phyloP scores from a whole-genome alignment of 306 rosid species.

The Glycine tomentella region DNA sequence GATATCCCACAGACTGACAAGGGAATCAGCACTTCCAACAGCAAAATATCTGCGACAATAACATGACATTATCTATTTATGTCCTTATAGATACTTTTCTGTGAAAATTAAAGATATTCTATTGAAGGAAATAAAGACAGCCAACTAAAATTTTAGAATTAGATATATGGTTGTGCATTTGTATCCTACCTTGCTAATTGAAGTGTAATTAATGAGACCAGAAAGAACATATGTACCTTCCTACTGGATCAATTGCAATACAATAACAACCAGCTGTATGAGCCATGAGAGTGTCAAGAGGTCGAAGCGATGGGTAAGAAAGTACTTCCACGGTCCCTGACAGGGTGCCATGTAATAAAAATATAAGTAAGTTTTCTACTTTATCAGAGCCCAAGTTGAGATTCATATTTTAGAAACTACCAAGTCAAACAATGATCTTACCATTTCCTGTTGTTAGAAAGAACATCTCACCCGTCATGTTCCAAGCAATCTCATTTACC shows the following conservation, averaged over 20 bases:
- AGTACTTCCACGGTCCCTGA: slow-evolving; percentile 93
- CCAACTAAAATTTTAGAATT: slow-evolving; percentile 14
- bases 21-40: slow-evolving; percentile 98
- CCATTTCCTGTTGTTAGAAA: slow-evolving; percentile 96
- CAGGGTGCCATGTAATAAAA: slow-evolving; percentile 17
- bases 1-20: slow-evolving; percentile 95
- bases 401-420: slow-evolving; percentile 1
- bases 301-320: slow-evolving; percentile 88
- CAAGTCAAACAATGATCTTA: slow-evolving; percentile 47
- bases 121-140: slow-evolving; percentile 18
- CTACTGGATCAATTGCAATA: slow-evolving; percentile 93
- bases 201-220: slow-evolving; percentile 19
- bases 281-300: slow-evolving; percentile 91
- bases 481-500: slow-evolving; percentile 99
- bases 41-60: slow-evolving; percentile 75
- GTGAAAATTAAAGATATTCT: slow-evolving; percentile 19
- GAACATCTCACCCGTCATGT: slow-evolving; percentile 92
- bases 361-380: slow-evolving; percentile 36
- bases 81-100: slow-evolving; percentile 12
- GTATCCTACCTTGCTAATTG: slow-evolving; percentile 2
- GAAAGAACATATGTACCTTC: slow-evolving; percentile 64
- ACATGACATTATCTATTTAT: slow-evolving; percentile 29
- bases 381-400: background rate
- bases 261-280: slow-evolving; percentile 99
- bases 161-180: background rate